Base-by-base conservation (phyloP, 768 basidiomycete genomes). In the Russula lepida region DNA sequence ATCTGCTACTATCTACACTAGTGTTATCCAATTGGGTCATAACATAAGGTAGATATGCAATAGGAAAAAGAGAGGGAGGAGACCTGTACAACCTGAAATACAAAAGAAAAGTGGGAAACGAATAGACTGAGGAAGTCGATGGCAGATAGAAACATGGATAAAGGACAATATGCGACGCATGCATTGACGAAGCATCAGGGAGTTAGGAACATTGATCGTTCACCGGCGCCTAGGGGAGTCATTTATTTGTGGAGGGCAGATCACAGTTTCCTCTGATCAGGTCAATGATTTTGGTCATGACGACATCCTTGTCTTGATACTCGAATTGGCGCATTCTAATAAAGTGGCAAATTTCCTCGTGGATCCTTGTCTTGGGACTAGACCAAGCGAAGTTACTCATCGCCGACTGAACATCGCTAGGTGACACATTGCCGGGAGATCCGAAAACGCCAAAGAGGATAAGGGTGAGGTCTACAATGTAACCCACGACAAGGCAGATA, bases 401-500 rank as follows among this genome's bases (percentile, higher is more conserved):
- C 13, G n/a, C 12, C 6, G n/a, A 52, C 28, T 25, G 49, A 30
- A 52, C 33, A 13, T 23, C n/a, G 13, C 1, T 11, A n/a, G 43
- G 27, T 11, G 50, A 46, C 41, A 47, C 33, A 13, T 46, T 27
- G 15, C 7, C 11, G 4, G 27, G 5, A 37, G n/a, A 13, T 17
- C 6, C 28, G 27, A 32, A 62, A 19, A 62, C 6, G 27, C 17
- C 11, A 3, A n/a, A 13, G 11, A 57, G n/a, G 23, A 62, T 46
- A 12, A 52, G 33, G 2, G 54, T 62, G 33, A 62, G 50, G 44
- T 50, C 25, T 21, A 60, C 54, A 21, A 60, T 56, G 47, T 60
- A 60, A 32, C 54, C 54, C 54, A 56, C 43, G n/a, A 50, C 48
- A 19, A 30, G 33, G n/a, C 48, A 33, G 7, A 56, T 15, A 41